These are phyloP conservation scores for Fusarium sp. DNA, from an alignment of 2,329 filamentous ascomycete genomes.

Conservation along the genomic window DNA sequence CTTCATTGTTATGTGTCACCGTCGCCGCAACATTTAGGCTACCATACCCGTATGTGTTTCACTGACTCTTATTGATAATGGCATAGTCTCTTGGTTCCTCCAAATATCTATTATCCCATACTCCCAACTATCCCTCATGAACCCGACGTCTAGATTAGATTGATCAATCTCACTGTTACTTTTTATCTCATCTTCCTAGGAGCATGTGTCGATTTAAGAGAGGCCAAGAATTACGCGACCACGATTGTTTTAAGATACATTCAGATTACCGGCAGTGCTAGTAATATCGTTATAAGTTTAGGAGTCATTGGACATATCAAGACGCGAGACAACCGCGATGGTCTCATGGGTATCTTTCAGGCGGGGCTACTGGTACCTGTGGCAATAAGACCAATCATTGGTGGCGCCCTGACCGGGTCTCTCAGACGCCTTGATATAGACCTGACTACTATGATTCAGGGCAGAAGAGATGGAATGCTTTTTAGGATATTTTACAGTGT, in stretches of 20 bases:
- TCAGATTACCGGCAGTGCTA: constrained; percentile 62
- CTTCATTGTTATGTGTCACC: constrained; percentile 60
- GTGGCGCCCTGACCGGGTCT: too few species aligned
- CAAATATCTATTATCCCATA: constrained; percentile 64
- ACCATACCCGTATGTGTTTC: not conserved
- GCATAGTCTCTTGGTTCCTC: constrained; percentile 55
- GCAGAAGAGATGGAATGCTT: too few species aligned
- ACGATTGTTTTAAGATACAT: constrained; percentile 60
- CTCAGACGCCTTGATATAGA: too few species aligned
- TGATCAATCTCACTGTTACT: constrained; percentile 60
- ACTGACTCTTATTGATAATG: accelerated
- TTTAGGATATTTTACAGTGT: too few species aligned
- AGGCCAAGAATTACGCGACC: constrained; percentile 57
- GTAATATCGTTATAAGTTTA: constrained; percentile 50
- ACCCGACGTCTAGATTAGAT: constrained; percentile 54
- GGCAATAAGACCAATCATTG: too few species aligned
- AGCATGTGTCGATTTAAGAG: constrained; percentile 60
- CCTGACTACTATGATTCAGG: too few species aligned
- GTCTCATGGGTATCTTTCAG: constrained; percentile 48
- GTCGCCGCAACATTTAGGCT: constrained; percentile 63
- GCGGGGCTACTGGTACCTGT: constrained; percentile 47
- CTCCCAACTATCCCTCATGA: constrained; percentile 59
- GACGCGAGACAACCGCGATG: constrained; percentile 46
- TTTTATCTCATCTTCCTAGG: constrained; percentile 66
- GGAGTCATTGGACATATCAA: constrained; percentile 52